Percentiles rank a stretch among this genome's conserved stretches.
Conservation (phyloP, 192 early-diverging fungal species). For the Coemansia sp. region DNA sequence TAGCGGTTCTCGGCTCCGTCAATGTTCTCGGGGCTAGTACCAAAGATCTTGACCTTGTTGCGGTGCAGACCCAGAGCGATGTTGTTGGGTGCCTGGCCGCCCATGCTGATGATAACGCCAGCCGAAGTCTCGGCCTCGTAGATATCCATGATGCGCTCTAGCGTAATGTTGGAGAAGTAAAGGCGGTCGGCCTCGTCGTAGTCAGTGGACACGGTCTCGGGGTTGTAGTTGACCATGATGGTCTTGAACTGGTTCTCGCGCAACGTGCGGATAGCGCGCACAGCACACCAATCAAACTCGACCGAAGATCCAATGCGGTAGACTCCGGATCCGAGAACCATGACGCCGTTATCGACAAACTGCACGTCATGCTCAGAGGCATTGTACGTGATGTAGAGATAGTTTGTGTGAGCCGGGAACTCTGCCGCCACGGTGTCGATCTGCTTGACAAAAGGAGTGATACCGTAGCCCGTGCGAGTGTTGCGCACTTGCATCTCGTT, state of each 20-base stretch:
- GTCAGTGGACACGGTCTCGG: conserved; percentile 99
- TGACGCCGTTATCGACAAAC: conserved; percentile 92
- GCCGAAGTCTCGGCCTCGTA: conserved; percentile 86
- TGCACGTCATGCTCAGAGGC: conserved; percentile 87
- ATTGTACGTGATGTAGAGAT: conserved; percentile 98
- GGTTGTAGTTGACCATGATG: conserved; percentile 99
- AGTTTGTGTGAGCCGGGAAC: conserved; percentile 98
- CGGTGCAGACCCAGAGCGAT: conserved; percentile 89
- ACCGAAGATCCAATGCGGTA: conserved; percentile 98
- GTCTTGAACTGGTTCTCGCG: conserved; percentile 87
- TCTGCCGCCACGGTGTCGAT: conserved; percentile 99
- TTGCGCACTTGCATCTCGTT: conserved; percentile 89
- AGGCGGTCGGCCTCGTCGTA: conserved; percentile 97
- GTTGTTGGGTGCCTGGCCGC: conserved; percentile 98
- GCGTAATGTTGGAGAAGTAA: conserved; percentile 94
- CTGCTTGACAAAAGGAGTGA: conserved; percentile 95
- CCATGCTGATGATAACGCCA: conserved; percentile 93
- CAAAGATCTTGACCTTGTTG: conserved; percentile 90
- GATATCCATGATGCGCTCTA: conserved; percentile 95
- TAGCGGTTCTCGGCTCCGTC: conserved; percentile 96
- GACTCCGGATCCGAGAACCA: conserved; percentile 96
- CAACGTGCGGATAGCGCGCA: conserved; percentile 91
- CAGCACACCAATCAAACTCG: conserved; percentile 99
- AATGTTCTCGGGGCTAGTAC: conserved; percentile 95
- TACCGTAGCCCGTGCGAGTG: conserved; percentile 70